Conservation (phyloP, 208 protist species). For the Crithidia fasciculata region DNA sequence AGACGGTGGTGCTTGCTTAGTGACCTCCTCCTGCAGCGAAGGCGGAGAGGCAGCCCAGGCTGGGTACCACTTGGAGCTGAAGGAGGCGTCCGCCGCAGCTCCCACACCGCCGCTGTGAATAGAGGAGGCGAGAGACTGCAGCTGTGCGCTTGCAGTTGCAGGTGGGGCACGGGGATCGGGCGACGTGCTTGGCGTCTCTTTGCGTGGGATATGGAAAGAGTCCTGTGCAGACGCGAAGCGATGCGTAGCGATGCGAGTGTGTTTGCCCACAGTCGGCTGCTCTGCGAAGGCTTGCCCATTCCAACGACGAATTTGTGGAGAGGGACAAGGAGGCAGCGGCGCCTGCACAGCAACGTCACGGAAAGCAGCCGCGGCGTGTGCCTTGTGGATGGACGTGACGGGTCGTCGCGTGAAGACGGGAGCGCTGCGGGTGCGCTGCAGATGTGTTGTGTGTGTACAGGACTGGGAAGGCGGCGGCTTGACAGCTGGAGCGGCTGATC, state of each 20-base stretch:
- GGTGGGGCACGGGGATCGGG: not conserved
- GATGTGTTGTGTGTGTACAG: not conserved
- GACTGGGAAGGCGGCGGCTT: no score
- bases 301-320: no score
- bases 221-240: no score
- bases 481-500: not conserved
- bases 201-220: no score
- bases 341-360: no score
- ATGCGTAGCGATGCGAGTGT: no score
- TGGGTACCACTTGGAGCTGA: slow-evolving; percentile 2
- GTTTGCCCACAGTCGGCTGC: no score
- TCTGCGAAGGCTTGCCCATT: no score
- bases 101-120: slow-evolving; percentile 9
- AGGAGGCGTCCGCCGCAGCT: not conserved
- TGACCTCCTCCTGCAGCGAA: not conserved
- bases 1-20: no score
- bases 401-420: slow-evolving; percentile 13
- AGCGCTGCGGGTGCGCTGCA: slow-evolving; percentile 13
- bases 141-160: not conserved
- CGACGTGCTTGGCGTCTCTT: not conserved
- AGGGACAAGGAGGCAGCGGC: no score
- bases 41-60: not conserved
- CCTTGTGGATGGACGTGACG: not conserved
- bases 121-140: slow-evolving; percentile 12
- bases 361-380: not conserved